Percentiles rank a stretch among this genome's conserved stretches.
phyloP scores from a whole-genome alignment of 108 stramenopile genomes.

The Pseudonitzschia delicatissima region DNA sequence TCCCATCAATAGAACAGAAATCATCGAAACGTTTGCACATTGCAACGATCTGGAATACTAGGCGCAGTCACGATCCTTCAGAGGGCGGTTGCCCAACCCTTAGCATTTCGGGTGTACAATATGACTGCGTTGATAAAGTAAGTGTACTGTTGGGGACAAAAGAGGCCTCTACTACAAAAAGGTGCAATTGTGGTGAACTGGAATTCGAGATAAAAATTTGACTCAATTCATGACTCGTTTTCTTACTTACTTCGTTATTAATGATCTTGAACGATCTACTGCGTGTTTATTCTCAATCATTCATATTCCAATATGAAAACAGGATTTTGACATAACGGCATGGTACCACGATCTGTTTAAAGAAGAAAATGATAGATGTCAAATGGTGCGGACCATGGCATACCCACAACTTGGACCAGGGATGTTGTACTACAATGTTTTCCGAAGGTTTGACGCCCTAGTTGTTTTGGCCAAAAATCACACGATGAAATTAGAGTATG shows the following conservation, averaged over 20 bases:
- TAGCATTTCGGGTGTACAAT: neutral
- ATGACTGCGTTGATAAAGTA: conserved; percentile 8
- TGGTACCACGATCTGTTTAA: conserved; percentile 7
- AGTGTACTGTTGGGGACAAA: no score
- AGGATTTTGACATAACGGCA: conserved; percentile 12
- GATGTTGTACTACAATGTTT: conserved; percentile 14
- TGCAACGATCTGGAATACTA: conserved; percentile 12
- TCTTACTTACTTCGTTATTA: neutral
- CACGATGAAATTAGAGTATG: conserved; percentile 9
- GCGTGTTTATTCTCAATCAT: neutral
- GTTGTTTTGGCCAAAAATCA: conserved; percentile 12
- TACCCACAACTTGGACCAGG: conserved; percentile 1
- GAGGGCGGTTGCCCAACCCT: conserved; percentile 5
- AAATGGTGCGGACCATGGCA: conserved; percentile 4
- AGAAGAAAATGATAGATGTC: neutral
- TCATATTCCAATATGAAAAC: neutral
- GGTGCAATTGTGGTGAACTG: no score
- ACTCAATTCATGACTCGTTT: neutral
- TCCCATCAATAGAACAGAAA: conserved; percentile 1
- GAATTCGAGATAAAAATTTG: no score
- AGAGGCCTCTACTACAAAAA: no score
- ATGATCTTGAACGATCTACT: neutral
- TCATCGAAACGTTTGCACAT: neutral
- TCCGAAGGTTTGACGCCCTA: conserved; percentile 13
- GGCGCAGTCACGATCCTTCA: conserved; percentile 1